Base-by-base conservation (phyloP, 2,329 filamentous ascomycete species). In the Cladophialophora exuberans region DNA sequence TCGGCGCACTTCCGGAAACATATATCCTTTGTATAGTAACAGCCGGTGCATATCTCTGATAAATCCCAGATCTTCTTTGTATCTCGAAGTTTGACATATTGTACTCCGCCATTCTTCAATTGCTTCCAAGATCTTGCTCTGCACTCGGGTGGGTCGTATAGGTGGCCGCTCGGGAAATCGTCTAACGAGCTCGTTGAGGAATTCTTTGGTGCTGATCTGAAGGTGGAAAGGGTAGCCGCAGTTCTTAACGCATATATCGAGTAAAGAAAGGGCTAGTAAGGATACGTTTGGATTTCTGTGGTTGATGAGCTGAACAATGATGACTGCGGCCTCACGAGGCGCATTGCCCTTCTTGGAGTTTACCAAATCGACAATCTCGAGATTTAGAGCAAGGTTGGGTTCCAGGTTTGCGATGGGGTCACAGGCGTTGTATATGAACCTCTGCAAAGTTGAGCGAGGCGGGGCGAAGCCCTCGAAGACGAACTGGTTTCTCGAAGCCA, bases 181-280 rank as follows among this genome's bases (percentile, higher is more conserved):
- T 64, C 94, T 86, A 59, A 99, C 94, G 57, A 99, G 85, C 77
- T 99, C 94, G 75, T 99, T 99, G 66, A 99, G 85, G 67, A 99
- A 99, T 69, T 99, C 94, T 73, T 99, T 99, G 64, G 94, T 97
- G 73, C 89, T 92, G 70, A 99, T 97, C 74, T 99, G 94, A 55
- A 99, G 85, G 70, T 99, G 94, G 74, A 99, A 99, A 1, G 94
- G 92, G 71, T 99, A 99, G 66, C 94, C 94, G 81, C 94, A 99
- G 77, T 99, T 99, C 80, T 99, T 99, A 74, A 97, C 94, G 74
- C 94, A 97, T 61, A 97, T 97, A 72, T 99, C 94, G 70, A 99
- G 89, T 64, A 99, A 84, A 76, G 87, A 66, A 54, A 69, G 46
- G 56, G 94, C 93, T 56, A 97, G 82, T 63, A 99, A 79, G 58